Percentiles rank a stretch among this genome's conserved stretches.
phyloP scores from a whole-genome alignment of 2,329 filamentous ascomycete species.

The Diaporthe amygdali region DNA sequence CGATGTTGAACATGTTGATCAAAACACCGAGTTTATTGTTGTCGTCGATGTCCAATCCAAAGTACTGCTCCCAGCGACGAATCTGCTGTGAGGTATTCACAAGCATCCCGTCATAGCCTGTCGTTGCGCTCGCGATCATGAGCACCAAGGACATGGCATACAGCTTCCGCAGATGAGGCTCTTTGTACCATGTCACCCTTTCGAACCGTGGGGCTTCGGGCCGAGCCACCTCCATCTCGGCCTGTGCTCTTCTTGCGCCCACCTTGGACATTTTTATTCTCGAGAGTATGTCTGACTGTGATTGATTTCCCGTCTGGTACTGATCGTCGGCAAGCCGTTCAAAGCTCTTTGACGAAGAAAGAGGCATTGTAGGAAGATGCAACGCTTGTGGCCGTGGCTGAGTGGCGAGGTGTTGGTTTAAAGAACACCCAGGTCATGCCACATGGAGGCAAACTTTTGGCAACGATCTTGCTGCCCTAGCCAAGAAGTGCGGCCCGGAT shows the following conservation, averaged over 20 bases:
- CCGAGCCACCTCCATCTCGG: slow-evolving; percentile 33
- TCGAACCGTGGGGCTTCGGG: slow-evolving; percentile 54
- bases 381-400: not conserved
- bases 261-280: slow-evolving; percentile 1
- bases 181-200: slow-evolving; percentile 58
- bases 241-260: not conserved
- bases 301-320: not conserved
- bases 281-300: not conserved
- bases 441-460: not conserved
- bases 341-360: slow-evolving; percentile 1
- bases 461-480: not conserved
- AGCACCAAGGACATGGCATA: slow-evolving; percentile 41
- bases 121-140: slow-evolving; percentile 26
- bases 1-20: slow-evolving; percentile 47
- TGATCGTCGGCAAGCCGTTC: slow-evolving; percentile 4
- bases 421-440: not conserved
- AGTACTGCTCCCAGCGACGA: slow-evolving; percentile 35
- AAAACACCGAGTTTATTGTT: slow-evolving; percentile 41
- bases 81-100: slow-evolving; percentile 49
- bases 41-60: slow-evolving; percentile 35
- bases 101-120: slow-evolving; percentile 26
- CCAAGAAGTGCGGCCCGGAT: not conserved
- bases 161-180: slow-evolving; percentile 59
- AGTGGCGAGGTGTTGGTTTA: not conserved
- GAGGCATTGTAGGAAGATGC: not conserved